Conservation (phyloP, 2,329 filamentous ascomycete species). For the Monilinia aucupariae region DNA sequence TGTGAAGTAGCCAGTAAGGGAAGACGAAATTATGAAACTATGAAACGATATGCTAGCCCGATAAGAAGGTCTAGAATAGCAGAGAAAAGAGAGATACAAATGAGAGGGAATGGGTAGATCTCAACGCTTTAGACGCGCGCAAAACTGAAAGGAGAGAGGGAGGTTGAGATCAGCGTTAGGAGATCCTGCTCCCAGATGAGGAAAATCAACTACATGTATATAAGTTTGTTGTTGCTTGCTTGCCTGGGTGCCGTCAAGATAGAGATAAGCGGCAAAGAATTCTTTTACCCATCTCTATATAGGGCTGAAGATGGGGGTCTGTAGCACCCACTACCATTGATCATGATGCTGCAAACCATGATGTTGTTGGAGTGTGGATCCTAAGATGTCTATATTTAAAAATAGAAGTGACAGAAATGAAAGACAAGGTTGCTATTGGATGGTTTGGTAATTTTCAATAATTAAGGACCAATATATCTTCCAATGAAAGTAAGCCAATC, state of each 20-base stretch:
- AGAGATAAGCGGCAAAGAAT: neutral
- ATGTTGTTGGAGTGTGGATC: conserved; percentile 12
- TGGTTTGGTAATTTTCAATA: neutral
- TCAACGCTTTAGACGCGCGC: neutral
- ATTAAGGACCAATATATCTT: conserved; percentile 12
- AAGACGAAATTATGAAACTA: neutral
- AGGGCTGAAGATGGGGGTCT: conserved; percentile 2
- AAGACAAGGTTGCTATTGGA: neutral
- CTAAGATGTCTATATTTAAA: conserved; percentile 3
- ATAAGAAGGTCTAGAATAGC: neutral
- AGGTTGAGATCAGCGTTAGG: neutral
- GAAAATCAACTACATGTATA: conserved; percentile 11
- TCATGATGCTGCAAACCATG: neutral
- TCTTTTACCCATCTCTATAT: neutral
- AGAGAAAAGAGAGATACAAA: neutral
- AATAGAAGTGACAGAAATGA: conserved; percentile 5
- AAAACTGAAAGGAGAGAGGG: neutral
- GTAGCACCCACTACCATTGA: too few relatives aligned
- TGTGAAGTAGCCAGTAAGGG: neutral
- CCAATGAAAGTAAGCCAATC: neutral
- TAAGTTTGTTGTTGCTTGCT: neutral
- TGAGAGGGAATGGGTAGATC: neutral
- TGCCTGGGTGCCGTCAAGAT: neutral
- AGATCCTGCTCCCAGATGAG: conserved; percentile 12
- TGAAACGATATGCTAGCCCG: conserved; percentile 5